Evolutionary conservation across 805 yeast genomes (phyloP).

Genomic region (Candida ovalis): DNA sequence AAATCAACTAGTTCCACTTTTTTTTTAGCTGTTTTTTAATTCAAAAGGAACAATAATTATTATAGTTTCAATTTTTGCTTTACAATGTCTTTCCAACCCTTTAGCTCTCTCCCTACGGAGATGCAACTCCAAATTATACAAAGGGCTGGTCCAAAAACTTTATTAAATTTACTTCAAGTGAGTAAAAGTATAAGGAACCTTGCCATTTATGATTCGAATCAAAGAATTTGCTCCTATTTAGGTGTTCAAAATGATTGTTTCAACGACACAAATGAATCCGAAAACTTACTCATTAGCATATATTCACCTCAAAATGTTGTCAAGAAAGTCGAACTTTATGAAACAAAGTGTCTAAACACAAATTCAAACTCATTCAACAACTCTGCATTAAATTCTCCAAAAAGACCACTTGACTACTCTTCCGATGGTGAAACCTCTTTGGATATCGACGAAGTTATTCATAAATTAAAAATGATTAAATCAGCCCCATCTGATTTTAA

Average conservation of each 20-base stretch:
- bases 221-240: constrained; percentile 3
- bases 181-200: constrained; percentile 5
- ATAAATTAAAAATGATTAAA: constrained; percentile 8
- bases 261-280: neutral
- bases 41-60: too few relatives aligned
- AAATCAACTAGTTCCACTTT: too few relatives aligned
- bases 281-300: constrained; percentile 18
- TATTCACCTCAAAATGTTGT: constrained; percentile 27
- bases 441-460: constrained; percentile 10
- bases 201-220: constrained; percentile 7
- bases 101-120: constrained; percentile 20
- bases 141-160: constrained; percentile 9
- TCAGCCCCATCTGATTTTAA: neutral
- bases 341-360: constrained; percentile 18
- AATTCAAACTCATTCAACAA: neutral
- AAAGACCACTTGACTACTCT: neutral
- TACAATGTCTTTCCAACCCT: neutral
- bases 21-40: too few relatives aligned
- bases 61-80: too few relatives aligned
- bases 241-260: constrained; percentile 1
- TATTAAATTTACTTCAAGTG: constrained; percentile 9
- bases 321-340: constrained; percentile 20
- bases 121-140: constrained; percentile 19
- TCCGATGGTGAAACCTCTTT: neutral
- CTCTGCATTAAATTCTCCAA: constrained; percentile 1